phyloP scores from a whole-genome alignment of 2,329 filamentous ascomycete genomes.

The Phyllosticta capitalensis region DNA sequence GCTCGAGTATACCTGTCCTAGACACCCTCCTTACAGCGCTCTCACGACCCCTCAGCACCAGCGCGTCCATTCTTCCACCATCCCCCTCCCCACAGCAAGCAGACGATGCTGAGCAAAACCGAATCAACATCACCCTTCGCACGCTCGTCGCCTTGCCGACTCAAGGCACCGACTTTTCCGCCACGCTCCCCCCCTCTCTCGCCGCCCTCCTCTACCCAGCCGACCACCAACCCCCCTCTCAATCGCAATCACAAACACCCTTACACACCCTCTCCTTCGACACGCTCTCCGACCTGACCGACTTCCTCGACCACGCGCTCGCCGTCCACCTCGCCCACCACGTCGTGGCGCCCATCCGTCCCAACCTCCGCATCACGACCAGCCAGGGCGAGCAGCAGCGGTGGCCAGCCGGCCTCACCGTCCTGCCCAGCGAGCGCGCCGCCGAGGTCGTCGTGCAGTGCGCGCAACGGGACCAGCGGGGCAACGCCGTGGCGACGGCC shows the following conservation, averaged over 20 bases:
- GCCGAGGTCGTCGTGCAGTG: not conserved
- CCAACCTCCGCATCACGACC: not conserved
- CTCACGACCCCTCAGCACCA: conserved; percentile 20
- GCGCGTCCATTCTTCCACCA: conserved; percentile 16
- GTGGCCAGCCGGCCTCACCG: not conserved
- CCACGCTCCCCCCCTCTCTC: conserved; percentile 23
- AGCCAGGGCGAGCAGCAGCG: no score
- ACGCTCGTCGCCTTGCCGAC: conserved; percentile 25
- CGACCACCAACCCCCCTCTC: conserved; percentile 2
- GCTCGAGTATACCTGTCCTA: not conserved
- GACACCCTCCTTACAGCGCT: conserved; percentile 17
- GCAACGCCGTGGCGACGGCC: not conserved
- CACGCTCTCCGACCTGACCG: not conserved
- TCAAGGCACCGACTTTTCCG: conserved; percentile 26
- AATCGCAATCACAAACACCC: not conserved
- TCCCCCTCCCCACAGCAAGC: conserved; percentile 21
- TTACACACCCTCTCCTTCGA: conserved; percentile 2
- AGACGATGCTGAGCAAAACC: conserved; percentile 14
- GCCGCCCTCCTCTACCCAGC: conserved; percentile 21
- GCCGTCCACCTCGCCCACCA: conserved; percentile 1
- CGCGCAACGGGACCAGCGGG: not conserved
- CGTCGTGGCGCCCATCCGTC: not conserved
- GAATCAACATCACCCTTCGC: conserved; percentile 21
- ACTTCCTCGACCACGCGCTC: conserved; percentile 5
- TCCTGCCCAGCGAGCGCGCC: not conserved